Base-by-base conservation (phyloP, 106 monocot species). In the Dactylorhiza incarnata region DNA sequence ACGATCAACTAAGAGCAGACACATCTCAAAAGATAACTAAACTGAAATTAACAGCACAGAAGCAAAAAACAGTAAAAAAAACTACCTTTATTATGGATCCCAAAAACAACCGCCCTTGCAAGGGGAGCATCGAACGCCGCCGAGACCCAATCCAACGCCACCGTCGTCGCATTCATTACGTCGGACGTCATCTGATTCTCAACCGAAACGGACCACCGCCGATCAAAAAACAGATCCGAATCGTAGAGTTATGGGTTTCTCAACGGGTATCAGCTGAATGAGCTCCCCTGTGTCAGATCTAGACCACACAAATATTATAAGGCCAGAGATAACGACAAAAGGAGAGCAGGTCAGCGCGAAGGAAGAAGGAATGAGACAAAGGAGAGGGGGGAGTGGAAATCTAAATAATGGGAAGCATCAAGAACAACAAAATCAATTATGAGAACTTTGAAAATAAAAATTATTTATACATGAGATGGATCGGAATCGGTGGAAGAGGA, bases 101-200 rank as follows among this genome's bases (percentile, higher is more conserved):
- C 91, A 45, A 94, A 94, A 76, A 94, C 85, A 63, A 94, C 94
- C 4, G 83, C 91, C 46, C 87, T 65, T 10, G 94, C 83, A 26
- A 84, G 61, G 24, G 94, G 91, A 54, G 83, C 87, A 77, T 91
- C 80, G 49, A 90, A 85, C 7, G 79, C 74, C 50, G 49, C 69
- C 47, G 91, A 83, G 9, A 89, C 61, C 91, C 94, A 89, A 72
- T 83, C 83, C 48, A 83, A 56, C 5, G 75, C 80, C 37, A 75
- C 76, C 0, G 76, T 68, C 0, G 89, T 91, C 48, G 68, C 46
- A 22, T 91, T 87, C 91, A 91, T 76, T 6, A 85, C 52, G 11
- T 78, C 72, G 11, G 78, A 87, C n/a, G 79, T 80, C 89, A 89
- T 89, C 77, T 7, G 49, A 48, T 72, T 72, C 49, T 49, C 48